Base-by-base conservation (phyloP, 164 flowering plant species). In the Kalanchoe fedtschenkoi region DNA sequence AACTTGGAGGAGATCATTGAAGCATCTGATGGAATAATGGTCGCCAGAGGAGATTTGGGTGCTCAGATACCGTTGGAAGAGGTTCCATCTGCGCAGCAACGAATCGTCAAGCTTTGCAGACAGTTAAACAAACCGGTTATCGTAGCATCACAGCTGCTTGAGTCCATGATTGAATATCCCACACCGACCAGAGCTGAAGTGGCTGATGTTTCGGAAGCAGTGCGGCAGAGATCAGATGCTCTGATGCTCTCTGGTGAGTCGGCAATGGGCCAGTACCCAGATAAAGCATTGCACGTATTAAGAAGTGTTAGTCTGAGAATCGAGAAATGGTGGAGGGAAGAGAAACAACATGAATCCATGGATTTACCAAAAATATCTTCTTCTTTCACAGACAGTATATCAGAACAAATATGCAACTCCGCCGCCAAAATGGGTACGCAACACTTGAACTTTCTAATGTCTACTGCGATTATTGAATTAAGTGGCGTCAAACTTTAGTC, bases 181-280 rank as follows among this genome's bases (percentile, higher is more conserved):
- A 93, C 89, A 21, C 99, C 99, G 21, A 93, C 99, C 28, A 78
- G 99, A 77, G 99, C 97, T 29, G 97, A 93, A 76, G 99, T 93
- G 41, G 97, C 97, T 57, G 99, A 93, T 79, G 91, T 93, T 68
- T 90, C 99, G 71, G 97, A 90, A 70, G 97, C 97, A 22, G 96
- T 90, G 11, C 80, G 97, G 71, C 97, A 93, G 74, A 70, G 90
- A 33, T 76, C 96, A 17, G 99, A 93, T 83, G 99, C 95, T 41
- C 72, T 93, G 61, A 93, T 93, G 98, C 96, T 93, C 35, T 93
- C 99, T 62, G 99, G 97, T 66, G 98, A 92, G 74, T 89, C 98
- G 14, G 98, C 97, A 62, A 92, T 89, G 97, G 98, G 98, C 11
- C 92, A 81, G 73, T 93, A 26, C 71, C 97, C 97, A 32, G 95